Conservation (phyloP, 2,329 filamentous ascomycete species). For the Clonostachys solani region DNA sequence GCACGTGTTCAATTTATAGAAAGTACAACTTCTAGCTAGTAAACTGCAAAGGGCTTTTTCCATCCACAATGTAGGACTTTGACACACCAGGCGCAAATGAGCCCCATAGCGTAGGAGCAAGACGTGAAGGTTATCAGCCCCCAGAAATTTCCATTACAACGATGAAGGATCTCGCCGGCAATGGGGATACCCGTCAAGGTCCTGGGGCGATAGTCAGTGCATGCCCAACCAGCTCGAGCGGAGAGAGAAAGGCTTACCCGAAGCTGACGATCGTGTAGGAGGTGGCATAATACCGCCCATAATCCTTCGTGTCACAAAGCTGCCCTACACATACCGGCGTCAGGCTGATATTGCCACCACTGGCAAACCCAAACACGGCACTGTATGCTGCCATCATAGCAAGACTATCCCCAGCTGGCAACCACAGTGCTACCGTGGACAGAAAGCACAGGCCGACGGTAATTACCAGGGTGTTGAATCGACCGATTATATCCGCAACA, state of each 20-base stretch:
- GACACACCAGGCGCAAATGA: too few species aligned
- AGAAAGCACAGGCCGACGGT: too few species aligned
- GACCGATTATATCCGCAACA: slow-evolving; percentile 74
- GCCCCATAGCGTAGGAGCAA: too few species aligned
- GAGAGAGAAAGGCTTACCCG: background rate
- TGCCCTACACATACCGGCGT: background rate
- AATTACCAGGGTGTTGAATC: slow-evolving; percentile 61
- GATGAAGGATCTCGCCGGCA: background rate
- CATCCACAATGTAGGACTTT: too few species aligned
- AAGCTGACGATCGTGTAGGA: background rate
- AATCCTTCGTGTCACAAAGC: background rate
- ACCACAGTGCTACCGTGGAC: too few species aligned
- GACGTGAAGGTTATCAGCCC: background rate
- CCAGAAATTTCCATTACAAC: background rate
- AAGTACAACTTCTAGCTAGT: too few species aligned
- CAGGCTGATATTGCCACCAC: background rate
- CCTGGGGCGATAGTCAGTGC: background rate
- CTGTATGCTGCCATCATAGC: too few species aligned
- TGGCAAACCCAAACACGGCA: background rate
- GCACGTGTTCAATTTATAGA: too few species aligned
- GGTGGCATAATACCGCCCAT: background rate
- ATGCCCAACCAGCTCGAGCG: background rate
- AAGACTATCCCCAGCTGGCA: too few species aligned
- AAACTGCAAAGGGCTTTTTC: too few species aligned
- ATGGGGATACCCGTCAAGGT: background rate